Evolutionary conservation across 1,139 yeast genomes (phyloP).

Genomic region (Nadsonia starkeyi-henricii): DNA sequence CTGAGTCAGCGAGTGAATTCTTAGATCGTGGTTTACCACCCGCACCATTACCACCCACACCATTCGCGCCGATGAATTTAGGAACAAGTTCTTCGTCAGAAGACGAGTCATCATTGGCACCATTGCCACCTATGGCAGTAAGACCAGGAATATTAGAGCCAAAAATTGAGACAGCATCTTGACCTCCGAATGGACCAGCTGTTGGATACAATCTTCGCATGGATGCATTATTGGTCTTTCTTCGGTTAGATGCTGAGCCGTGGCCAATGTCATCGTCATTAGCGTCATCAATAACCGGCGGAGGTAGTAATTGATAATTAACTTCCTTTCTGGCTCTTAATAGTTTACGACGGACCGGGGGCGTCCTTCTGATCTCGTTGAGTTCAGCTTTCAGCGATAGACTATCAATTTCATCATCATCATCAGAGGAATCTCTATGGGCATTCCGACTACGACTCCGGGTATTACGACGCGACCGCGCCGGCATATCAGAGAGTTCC

Average conservation of each 20-base stretch:
- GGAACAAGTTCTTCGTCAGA: conserved; percentile 18
- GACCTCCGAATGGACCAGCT: conserved; percentile 25
- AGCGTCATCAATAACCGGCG: conserved; percentile 37
- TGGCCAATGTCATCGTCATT: conserved; percentile 14
- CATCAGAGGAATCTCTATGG: conserved; percentile 12
- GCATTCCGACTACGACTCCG: conserved; percentile 8
- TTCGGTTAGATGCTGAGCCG: conserved; percentile 14
- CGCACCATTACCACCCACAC: conserved; percentile 25
- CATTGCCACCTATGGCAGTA: conserved; percentile 8
- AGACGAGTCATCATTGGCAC: conserved; percentile 26
- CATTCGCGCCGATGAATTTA: conserved; percentile 15
- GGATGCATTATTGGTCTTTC: conserved; percentile 12
- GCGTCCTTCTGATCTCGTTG: conserved; percentile 37
- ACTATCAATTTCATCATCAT: conserved; percentile 13
- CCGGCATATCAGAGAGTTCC: conserved; percentile 19
- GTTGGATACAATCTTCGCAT: conserved; percentile 18
- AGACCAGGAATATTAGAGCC: conserved; percentile 59
- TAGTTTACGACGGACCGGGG: conserved; percentile 42
- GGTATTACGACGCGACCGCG: conserved; percentile 22
- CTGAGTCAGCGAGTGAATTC: conserved; percentile 73
- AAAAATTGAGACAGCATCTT: conserved; percentile 94
- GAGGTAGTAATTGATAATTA: conserved; percentile 81
- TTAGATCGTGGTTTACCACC: conserved; percentile 31
- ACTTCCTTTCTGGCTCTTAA: conserved; percentile 67
- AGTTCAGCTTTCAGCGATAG: conserved; percentile 34